Conservation (phyloP, 202 grass and related monocot genomes). For the Panicum virgatum region DNA sequence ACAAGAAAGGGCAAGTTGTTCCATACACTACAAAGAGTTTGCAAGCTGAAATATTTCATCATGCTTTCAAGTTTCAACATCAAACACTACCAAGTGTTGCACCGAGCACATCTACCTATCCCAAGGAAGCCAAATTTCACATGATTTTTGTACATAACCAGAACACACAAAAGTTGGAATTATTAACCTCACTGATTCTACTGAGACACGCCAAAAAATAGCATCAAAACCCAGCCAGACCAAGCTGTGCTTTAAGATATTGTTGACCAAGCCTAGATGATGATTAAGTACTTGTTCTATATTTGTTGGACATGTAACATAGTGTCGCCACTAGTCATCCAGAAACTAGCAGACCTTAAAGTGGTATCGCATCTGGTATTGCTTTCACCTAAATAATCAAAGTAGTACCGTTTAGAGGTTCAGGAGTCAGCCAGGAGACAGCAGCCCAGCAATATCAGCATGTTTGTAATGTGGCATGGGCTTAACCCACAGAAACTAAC, state of each 20-base stretch:
- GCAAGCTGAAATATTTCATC: neutral
- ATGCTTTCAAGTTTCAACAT: neutral
- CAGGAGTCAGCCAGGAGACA: neutral
- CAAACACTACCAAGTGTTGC: neutral
- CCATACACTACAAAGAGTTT: neutral
- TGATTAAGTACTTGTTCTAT: too few species aligned
- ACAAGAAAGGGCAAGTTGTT: neutral
- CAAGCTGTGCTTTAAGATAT: neutral
- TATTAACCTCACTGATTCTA: neutral
- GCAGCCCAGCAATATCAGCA: neutral
- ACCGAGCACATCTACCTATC: neutral
- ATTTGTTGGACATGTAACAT: neutral
- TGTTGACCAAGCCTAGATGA: neutral
- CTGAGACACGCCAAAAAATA: neutral
- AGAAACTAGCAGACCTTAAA: slow-evolving; percentile 3
- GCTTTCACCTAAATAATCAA: slow-evolving; percentile 3
- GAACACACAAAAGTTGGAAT: neutral
- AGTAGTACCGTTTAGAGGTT: neutral
- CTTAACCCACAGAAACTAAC: neutral
- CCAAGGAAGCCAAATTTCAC: neutral
- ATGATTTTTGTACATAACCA: neutral
- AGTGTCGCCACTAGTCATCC: neutral
- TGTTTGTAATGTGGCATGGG: neutral
- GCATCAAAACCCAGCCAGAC: neutral
- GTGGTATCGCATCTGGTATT: neutral